Evolutionary conservation across 768 basidiomycete species (phyloP).

Genomic region (Leccinum pellstonianum): DNA sequence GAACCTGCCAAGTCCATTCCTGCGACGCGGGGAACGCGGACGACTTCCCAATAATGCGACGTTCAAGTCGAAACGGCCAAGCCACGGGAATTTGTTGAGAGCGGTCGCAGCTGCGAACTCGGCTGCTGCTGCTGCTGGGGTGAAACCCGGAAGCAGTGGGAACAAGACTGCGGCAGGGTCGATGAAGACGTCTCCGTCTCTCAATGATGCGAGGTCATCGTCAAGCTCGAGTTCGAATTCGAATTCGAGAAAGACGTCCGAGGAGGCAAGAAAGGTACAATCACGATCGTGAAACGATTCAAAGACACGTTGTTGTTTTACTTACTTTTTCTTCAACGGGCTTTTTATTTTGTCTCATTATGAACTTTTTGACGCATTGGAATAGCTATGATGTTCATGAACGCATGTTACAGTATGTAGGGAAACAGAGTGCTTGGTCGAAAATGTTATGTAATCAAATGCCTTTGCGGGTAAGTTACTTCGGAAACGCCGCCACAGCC

Average conservation of each 20-base stretch:
- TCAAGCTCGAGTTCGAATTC: slow-evolving; percentile 25
- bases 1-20: slow-evolving; percentile 82
- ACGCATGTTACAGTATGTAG: not conserved
- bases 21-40: slow-evolving; percentile 55
- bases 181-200: slow-evolving; percentile 12
- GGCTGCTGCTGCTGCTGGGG: slow-evolving; percentile 27
- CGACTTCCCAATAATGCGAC: slow-evolving; percentile 13
- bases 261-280: slow-evolving; percentile 40
- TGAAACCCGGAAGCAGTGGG: slow-evolving; percentile 18
- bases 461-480: too few species aligned
- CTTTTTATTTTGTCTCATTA: slow-evolving; percentile 1
- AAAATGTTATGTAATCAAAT: too few species aligned
- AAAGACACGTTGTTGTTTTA: not conserved
- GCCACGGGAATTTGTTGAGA: slow-evolving; percentile 53
- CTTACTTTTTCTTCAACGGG: not conserved
- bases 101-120: slow-evolving; percentile 60
- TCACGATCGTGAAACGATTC: slow-evolving; percentile 14
- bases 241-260: slow-evolving; percentile 48
- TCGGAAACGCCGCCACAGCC: too few species aligned
- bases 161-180: slow-evolving; percentile 9
- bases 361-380: not conserved
- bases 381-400: not conserved
- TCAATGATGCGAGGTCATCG: slow-evolving; percentile 36
- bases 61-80: slow-evolving; percentile 41
- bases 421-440: too few species aligned